Evolutionary conservation across 1,284 basidiomycete species (phyloP), one percentile per base, ranked within the genome.

Genomic region (Schizophyllum amplum): DNA sequence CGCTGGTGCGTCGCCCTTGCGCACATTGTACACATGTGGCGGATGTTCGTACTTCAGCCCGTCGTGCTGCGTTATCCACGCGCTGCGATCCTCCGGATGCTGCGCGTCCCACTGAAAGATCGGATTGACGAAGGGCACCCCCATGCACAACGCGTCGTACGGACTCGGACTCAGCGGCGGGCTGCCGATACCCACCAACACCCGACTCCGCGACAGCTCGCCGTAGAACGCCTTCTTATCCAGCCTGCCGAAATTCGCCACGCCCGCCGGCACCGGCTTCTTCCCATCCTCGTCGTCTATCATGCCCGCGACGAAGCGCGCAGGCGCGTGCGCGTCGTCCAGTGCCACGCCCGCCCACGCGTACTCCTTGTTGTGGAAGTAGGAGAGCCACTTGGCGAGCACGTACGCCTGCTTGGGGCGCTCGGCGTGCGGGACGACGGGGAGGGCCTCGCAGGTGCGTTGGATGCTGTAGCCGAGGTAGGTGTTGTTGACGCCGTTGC

Each of bases 81-180:
- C 56, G 1, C 56, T 25, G 49, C 67, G 64, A 59, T 74, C 60
- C 7, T 64, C 55, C 0, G 69, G 72, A 47, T 74, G 53, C 2
- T 66, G 53, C 1, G 55, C 25, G 53, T 71, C 65, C 67, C 68
- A 70, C 22, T 63, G 47, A 11, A 53, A 13, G 47, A 72, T 61
- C 1, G 69, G 68, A 60, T 75, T 75, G 61, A 76, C 70, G 62
- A 75, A 75, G 7, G 73, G 73, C 13, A 75, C 68, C 5, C 73
- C 73, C 24, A 74, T 59, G 57, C 74, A 75, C 7, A 76, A 62
- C 1, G 70, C 73, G 53, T 74, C 72, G 61, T 72, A 75, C 0
- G 73, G 71, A 57, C 64, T 65, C 4, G 71, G 72, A 59, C 59
- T 51, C 68, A 65, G 20, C n/a, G 53, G 17, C 2, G 63, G 62